phyloP scores from a whole-genome alignment of 2,329 filamentous ascomycete genomes.

The Colletotrichum tabaci region DNA sequence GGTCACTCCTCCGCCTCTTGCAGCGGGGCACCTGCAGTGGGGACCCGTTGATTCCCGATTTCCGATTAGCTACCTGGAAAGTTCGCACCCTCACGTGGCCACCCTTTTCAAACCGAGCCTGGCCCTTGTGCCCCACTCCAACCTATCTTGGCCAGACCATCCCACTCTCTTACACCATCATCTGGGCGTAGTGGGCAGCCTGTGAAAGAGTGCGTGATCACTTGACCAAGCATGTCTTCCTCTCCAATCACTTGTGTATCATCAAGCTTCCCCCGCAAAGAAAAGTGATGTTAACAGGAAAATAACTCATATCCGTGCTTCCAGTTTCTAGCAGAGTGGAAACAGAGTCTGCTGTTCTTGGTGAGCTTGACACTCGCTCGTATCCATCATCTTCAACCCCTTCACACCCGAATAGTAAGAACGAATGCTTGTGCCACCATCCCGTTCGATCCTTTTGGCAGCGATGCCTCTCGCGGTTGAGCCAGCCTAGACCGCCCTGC shows the following conservation, averaged over 20 bases:
- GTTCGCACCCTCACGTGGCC: conserved; percentile 42
- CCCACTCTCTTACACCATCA: conserved; percentile 29
- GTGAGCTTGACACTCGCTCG: conserved; percentile 1
- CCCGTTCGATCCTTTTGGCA: neutral
- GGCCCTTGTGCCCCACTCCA: conserved; percentile 39
- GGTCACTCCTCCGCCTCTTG: conserved; percentile 40
- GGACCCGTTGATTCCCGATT: conserved; percentile 40
- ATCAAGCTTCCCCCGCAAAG: neutral
- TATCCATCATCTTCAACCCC: conserved; percentile 13
- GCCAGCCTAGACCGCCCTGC: neutral
- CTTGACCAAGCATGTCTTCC: conserved; percentile 30
- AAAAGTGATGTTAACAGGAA: no score
- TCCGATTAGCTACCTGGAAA: conserved; percentile 43
- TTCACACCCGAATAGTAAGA: neutral
- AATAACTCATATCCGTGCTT: conserved; percentile 7
- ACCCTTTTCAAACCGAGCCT: conserved; percentile 38
- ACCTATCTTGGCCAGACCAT: conserved; percentile 28
- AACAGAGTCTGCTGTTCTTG: conserved; percentile 11
- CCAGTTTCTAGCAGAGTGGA: conserved; percentile 2
- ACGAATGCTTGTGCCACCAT: neutral
- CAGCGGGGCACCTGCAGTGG: conserved; percentile 40
- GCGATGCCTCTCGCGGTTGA: neutral
- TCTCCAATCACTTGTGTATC: conserved; percentile 7
- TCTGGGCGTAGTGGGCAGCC: conserved; percentile 23
- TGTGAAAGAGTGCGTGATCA: conserved; percentile 38